Base-by-base conservation (phyloP, 2,329 filamentous ascomycete genomes). In the Penicillium crustosum region DNA sequence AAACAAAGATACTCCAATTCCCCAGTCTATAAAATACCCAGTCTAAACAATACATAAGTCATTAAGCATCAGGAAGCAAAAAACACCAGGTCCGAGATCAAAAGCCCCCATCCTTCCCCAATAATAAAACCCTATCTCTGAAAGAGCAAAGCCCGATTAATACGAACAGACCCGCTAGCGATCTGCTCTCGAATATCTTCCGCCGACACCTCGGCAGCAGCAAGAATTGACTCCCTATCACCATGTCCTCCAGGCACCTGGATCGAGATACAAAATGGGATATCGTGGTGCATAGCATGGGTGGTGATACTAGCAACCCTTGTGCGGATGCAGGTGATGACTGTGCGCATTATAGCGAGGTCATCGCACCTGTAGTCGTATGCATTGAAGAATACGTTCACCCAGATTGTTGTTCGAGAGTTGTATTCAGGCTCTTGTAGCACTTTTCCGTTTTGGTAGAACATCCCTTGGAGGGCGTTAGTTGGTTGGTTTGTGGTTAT, bases 281-380 rank as follows among this genome's bases (percentile, higher is more conserved):
- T 8, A 21, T 44, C 39, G 6, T 44, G 31, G 13, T 56, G 53
- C 53, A 56, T 56, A 13, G 53, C 47, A 25, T 51, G 15, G 23
- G 9, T 13, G 4, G 53, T 56, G 17, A 56, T 56, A 1, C 53
- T 52, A 7, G 38, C 39, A 6, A 56, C 53, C 25, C 41, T 25
- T 9, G 53, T 56, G 8, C 47, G 53, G 31, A 56, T 56, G 15
- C 53, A 56, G 15, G 47, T 56, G 3, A 51, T 17, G 17, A 52
- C 33, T n/a, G 53, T 56, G n/a, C n/a, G 39, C 53, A 56, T 56
- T n/a, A 56, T 56, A 5, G 47, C 4, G 6, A 45, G 23, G 17
- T 56, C 53, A 2, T 56, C 53, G 6, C 47, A 43, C 23, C 39
- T 13, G 31, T 13, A 29, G 31, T 56, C 53, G 12, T 15, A 9